These are phyloP conservation scores for Termitomyces titanicus DNA, from an alignment of 768 basidiomycete genomes.

Conservation along the genomic window DNA sequence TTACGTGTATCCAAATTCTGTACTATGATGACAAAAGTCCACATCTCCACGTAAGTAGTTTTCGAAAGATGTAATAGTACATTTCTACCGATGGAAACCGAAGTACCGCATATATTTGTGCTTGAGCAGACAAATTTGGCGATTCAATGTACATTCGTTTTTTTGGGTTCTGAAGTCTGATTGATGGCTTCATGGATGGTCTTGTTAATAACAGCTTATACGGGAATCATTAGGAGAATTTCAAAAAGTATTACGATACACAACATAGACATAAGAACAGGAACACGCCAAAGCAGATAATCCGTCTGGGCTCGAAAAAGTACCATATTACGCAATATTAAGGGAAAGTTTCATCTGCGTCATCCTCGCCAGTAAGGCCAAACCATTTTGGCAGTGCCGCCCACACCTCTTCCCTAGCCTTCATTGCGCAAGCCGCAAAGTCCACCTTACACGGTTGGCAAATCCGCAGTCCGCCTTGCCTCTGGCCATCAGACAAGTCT, in stretches of 20 bases:
- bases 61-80: too few relatives aligned
- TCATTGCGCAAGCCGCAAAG: conserved; percentile 32
- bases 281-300: background rate
- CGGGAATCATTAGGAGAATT: background rate
- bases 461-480: conserved; percentile 49
- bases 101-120: too few relatives aligned
- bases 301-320: background rate
- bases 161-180: too few relatives aligned
- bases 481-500: conserved; percentile 64
- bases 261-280: background rate
- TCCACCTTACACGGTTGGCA: conserved; percentile 49
- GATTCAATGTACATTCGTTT: too few relatives aligned
- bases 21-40: too few relatives aligned
- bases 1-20: too few relatives aligned
- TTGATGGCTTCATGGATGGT: too few relatives aligned
- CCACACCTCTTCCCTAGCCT: conserved; percentile 61
- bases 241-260: background rate
- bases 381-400: conserved; percentile 60
- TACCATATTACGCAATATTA: background rate
- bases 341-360: background rate
- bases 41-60: too few relatives aligned
- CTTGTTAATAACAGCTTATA: too few relatives aligned
- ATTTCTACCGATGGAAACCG: too few relatives aligned
- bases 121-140: too few relatives aligned
- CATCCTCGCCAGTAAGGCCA: conserved; percentile 31